These are phyloP conservation scores for Citrullus amarus DNA, from an alignment of 306 rosid species.

Conservation along the genomic window DNA sequence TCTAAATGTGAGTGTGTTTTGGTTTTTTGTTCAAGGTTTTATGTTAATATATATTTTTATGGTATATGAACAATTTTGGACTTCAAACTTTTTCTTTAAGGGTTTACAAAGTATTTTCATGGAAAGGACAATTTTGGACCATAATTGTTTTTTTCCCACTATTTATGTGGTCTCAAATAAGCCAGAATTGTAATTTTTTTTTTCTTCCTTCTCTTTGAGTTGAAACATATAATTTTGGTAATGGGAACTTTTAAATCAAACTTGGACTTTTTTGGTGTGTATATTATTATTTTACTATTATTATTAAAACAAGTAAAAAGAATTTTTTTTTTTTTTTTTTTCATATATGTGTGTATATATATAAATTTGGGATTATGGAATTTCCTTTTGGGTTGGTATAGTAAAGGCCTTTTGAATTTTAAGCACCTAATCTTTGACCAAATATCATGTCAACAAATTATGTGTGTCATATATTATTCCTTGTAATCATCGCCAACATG, in stretches of 20 bases:
- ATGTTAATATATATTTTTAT: neutral
- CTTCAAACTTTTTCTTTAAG: neutral
- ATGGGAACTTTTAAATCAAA: neutral
- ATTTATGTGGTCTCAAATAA: neutral
- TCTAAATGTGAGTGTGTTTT: neutral
- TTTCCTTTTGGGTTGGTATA: neutral
- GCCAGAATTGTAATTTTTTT: neutral
- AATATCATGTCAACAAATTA: neutral
- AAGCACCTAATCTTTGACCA: slow-evolving; percentile 6
- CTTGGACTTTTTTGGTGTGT: neutral
- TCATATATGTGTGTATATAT: too few species aligned
- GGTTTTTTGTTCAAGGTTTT: neutral
- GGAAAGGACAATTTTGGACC: neutral
- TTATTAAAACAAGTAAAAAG: neutral
- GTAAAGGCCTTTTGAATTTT: neutral
- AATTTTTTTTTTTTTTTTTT: neutral
- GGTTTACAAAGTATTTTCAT: neutral
- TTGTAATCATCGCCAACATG: slow-evolving; percentile 1
- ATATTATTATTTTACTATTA: neutral
- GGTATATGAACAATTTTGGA: neutral
- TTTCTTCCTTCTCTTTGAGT: neutral
- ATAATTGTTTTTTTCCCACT: neutral
- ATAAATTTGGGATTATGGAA: neutral
- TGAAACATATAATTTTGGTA: neutral
- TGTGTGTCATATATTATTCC: neutral